Conservation (phyloP, 129 eudicot genomes). For the Arctium minus region DNA sequence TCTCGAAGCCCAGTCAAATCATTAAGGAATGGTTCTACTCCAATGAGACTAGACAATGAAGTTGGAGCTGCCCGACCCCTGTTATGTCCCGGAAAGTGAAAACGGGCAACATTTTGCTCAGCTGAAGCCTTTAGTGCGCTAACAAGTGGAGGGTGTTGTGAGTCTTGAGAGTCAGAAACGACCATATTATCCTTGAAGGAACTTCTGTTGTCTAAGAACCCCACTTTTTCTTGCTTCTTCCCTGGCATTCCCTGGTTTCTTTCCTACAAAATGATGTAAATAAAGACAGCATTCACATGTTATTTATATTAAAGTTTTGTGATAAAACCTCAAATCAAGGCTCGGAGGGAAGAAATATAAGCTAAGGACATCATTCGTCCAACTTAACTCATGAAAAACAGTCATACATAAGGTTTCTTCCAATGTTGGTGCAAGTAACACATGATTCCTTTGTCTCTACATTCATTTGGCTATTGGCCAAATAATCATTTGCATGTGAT, state of each 20-base stretch:
- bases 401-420: background rate
- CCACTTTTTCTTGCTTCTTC: background rate
- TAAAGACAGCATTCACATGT: background rate
- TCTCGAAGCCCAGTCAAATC: constrained; percentile 79
- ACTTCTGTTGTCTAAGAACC: background rate
- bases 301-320: background rate
- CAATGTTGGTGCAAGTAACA: too few relatives aligned
- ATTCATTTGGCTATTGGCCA: too few relatives aligned
- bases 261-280: constrained; percentile 36
- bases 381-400: background rate
- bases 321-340: background rate
- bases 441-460: too few relatives aligned
- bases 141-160: constrained; percentile 52
- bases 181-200: background rate
- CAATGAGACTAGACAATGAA: constrained; percentile 52
- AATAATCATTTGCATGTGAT: background rate
- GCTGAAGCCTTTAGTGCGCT: constrained; percentile 65
- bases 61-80: constrained; percentile 68
- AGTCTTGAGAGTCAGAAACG: constrained; percentile 4
- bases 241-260: constrained; percentile 11
- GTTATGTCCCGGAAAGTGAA: constrained; percentile 84
- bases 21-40: constrained; percentile 50
- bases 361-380: background rate
- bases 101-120: constrained; percentile 54
- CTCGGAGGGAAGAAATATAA: background rate